Evolutionary conservation across 2,329 filamentous ascomycete species (phyloP).

Genomic region (Blastomyces emzantsi): DNA sequence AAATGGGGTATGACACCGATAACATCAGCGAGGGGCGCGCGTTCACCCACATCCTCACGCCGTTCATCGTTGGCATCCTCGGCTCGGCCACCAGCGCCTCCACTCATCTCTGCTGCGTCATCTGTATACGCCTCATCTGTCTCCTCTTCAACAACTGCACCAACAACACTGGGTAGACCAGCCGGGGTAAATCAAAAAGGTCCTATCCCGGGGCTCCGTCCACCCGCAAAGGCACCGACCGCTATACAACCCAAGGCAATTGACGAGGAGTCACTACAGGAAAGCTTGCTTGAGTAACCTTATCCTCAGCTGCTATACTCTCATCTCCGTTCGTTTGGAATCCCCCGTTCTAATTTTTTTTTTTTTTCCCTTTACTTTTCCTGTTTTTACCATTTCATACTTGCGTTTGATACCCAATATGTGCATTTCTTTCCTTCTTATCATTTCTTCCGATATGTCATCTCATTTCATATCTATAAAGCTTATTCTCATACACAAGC

Average conservation of each 20-base stretch:
- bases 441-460: not conserved
- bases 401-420: slow-evolving; percentile 6
- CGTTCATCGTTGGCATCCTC: slow-evolving; percentile 10
- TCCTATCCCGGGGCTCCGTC: slow-evolving; percentile 60
- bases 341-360: not conserved
- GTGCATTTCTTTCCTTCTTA: not conserved
- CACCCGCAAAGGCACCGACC: slow-evolving; percentile 46
- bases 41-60: slow-evolving; percentile 6
- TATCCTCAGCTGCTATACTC: not conserved
- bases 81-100: not conserved
- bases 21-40: slow-evolving; percentile 13
- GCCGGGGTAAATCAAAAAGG: slow-evolving; percentile 74
- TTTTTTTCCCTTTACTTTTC: not conserved
- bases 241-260: slow-evolving; percentile 51
- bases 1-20: slow-evolving; percentile 51
- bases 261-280: slow-evolving; percentile 52
- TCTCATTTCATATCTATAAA: not conserved
- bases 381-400: not conserved
- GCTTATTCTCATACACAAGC: not conserved
- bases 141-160: slow-evolving; percentile 29
- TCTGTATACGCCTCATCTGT: slow-evolving; percentile 26
- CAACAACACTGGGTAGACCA: slow-evolving; percentile 40
- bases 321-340: not conserved
- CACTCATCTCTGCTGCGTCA: slow-evolving; percentile 13
- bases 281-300: slow-evolving; percentile 46